Evolutionary conservation across 768 basidiomycete genomes (phyloP), one percentile per base, ranked within the genome.

Genomic region (Lyophyllum atratum): DNA sequence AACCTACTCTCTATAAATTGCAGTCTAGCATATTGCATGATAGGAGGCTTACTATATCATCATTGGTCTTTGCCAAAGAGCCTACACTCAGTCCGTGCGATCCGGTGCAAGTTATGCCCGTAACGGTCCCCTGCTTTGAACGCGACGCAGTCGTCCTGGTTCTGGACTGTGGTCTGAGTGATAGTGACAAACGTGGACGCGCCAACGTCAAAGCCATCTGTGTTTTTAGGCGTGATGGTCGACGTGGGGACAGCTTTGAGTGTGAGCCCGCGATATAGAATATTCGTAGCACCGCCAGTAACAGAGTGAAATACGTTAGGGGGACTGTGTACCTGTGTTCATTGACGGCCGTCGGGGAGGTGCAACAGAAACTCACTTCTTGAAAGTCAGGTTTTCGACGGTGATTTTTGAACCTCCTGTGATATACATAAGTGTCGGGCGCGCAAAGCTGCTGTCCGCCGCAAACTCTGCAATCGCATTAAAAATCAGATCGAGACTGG

Each of bases 131-230:
- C 69, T 1, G 67, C 55, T 54, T 72, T 71, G 56, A 72, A 64
- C 2, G 66, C 70, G n/a, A 72, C 66, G 42, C 71, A 72, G 52
- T 72, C 70, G 45, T 72, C 71, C 63, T 68, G 54, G 34, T 72
- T 72, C 2, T 52, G 51, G 29, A 72, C 66, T 3, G 62, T 65
- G 15, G 66, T 67, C 49, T 69, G 64, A 10, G 56, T 58, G 26
- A 72, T 61, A 10, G 70, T 71, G n/a, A 72, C 68, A 48, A 60
- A 62, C 2, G 64, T 61, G 31, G 67, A 66, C 2, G 64, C 31
- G 10, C 71, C 68, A 31, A 72, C 57, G 49, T 72, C 70, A 33
- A 72, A 71, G 2, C 71, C 70, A 34, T 72, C 71, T 1, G 70
- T 72, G 49, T 72, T 72, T 47, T 71, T 72, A 12, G 70, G 65